A percentile compares a stretch with the other conserved stretches of the same genome.
Conservation (phyloP, 176 grass and related monocot genomes). For the Musa schizocarpa region DNA sequence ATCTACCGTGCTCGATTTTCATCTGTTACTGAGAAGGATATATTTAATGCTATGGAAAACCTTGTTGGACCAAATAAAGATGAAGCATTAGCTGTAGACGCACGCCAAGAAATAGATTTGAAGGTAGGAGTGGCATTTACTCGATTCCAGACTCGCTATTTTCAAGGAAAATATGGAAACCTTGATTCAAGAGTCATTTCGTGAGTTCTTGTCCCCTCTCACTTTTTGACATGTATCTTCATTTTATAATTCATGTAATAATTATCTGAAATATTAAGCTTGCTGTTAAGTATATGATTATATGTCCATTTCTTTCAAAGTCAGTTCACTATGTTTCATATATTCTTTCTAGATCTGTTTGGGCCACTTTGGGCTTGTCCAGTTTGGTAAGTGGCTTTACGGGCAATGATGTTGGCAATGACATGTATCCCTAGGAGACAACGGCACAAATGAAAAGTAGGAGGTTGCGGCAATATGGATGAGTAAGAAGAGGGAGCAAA, state of each 20-base stretch:
- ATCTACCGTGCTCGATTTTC: conserved; percentile 89
- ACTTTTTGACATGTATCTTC: background rate
- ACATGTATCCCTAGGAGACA: no score
- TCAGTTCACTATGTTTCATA: no score
- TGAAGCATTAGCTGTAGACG: conserved; percentile 77
- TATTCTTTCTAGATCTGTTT: no score
- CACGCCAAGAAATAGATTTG: conserved; percentile 96
- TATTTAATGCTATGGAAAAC: conserved; percentile 69
- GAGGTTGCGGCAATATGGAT: no score
- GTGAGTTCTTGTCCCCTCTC: conserved; percentile 49
- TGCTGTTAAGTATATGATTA: background rate
- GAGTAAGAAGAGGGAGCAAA: no score
- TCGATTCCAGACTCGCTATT: conserved; percentile 90
- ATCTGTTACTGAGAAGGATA: conserved; percentile 86
- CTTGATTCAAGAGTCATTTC: conserved; percentile 99
- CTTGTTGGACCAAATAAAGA: conserved; percentile 81
- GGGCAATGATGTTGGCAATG: no score
- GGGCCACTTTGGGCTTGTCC: no score
- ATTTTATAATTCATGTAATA: background rate
- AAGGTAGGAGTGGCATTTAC: conserved; percentile 98
- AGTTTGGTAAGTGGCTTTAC: no score
- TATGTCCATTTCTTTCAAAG: no score
- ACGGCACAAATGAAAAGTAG: no score
- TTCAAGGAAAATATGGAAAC: conserved; percentile 97
- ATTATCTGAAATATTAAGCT: background rate